Base-by-base conservation (phyloP, 805 yeast genomes). In the Zygoascus flipseniorum region DNA sequence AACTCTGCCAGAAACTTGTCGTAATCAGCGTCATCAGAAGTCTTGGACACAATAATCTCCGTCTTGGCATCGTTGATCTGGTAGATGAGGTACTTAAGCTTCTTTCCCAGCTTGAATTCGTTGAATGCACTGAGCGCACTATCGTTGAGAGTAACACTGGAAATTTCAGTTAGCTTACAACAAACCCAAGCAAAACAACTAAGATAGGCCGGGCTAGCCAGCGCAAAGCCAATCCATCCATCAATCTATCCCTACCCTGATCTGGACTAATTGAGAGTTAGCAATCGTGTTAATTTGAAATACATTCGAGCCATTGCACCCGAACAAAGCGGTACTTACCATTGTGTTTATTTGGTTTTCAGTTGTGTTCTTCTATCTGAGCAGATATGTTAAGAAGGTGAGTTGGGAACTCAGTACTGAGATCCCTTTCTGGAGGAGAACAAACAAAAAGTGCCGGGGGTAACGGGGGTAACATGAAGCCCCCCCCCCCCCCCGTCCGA, bases 61-160 rank as follows among this genome's bases (percentile, higher is more conserved):
- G 98, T 89, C 77, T 89, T 89, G 67, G 79, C 75, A 62, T 84
- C 89, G 73, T 86, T 89, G 72, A 93, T 78, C 59, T 81, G 79
- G 73, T 77, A 93, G 64, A 93, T 79, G 65, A 93, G 77, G 70
- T 78, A 93, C 77, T 86, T 92, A 76, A 73, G 76, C 76, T 86
- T 86, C 76, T 87, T 88, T 54, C 70, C 68, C 69, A 92, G 80
- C 78, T 93, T 93, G 74, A 93, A 82, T 69, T 90, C 97, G 71
- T 92, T 89, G 85, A 90, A 93, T 55, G 97, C 96, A 62, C 81
- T 76, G 70, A 92, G 79, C 61, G 97, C 89, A 70, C 89, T 97
- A 72, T 92, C 93, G 64, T 86, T 82, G 65, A 86, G 87, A 60
- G 87, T 83, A 68, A 86, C 92, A 76, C 93, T 35, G 39, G 39